Conservation (phyloP, 2,329 filamentous ascomycete genomes). For the Zalaria obscura region DNA sequence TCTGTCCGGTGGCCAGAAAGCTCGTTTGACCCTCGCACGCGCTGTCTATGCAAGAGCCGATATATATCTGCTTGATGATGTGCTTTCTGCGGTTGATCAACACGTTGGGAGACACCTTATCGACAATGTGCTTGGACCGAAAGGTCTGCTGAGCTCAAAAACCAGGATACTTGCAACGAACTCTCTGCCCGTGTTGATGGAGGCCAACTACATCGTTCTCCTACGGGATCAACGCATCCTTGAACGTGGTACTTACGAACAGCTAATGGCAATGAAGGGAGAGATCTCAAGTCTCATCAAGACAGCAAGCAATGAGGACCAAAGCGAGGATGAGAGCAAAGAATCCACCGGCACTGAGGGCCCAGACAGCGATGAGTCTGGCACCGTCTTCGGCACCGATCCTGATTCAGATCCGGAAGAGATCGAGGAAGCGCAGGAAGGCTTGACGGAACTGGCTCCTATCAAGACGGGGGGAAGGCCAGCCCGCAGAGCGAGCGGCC, state of each 20-base stretch:
- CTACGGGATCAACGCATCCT: conserved; percentile 70
- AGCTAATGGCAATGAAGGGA: conserved; percentile 87
- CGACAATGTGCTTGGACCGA: conserved; percentile 77
- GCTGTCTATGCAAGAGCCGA: conserved; percentile 96
- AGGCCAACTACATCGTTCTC: conserved; percentile 79
- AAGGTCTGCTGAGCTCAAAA: conserved; percentile 70
- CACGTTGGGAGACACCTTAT: conserved; percentile 93
- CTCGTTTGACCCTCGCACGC: conserved; percentile 77
- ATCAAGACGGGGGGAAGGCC: conserved; percentile 48
- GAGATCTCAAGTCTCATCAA: conserved; percentile 74
- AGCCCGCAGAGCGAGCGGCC: conserved; percentile 52
- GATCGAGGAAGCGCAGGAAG: conserved; percentile 51
- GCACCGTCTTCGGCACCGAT: conserved; percentile 38
- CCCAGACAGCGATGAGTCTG: conserved; percentile 56
- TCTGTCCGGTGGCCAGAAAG: conserved; percentile 89
- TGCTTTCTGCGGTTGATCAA: conserved; percentile 92
- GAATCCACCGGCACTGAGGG: conserved; percentile 24
- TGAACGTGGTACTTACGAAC: conserved; percentile 80
- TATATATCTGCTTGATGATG: conserved; percentile 87
- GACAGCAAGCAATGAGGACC: conserved; percentile 47
- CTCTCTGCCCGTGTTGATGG: conserved; percentile 76
- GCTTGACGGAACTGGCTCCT: conserved; percentile 58
- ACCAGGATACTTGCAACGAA: conserved; percentile 92
- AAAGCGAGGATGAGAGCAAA: conserved; percentile 26
- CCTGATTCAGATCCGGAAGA: conserved; percentile 38